Percentiles rank a stretch among this genome's conserved stretches.
Conservation (phyloP, 352 stramenopile species). For the Peronospora belbahrii region DNA sequence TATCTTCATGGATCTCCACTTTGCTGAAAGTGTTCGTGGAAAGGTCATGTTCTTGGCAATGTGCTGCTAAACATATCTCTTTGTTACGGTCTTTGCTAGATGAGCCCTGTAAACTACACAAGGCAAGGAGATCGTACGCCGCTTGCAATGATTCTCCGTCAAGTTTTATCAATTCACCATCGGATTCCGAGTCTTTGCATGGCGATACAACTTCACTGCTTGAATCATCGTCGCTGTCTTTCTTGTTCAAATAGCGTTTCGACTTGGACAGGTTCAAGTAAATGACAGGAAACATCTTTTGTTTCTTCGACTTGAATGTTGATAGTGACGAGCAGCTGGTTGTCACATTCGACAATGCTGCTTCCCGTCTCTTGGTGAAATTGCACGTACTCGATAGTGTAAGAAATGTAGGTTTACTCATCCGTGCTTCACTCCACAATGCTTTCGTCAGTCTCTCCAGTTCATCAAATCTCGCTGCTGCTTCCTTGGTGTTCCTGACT, state of each 20-base stretch:
- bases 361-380: conserved; percentile 5
- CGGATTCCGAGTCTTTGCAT: conserved; percentile 14
- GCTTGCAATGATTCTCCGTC: conserved; percentile 65
- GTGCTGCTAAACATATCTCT: not conserved
- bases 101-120: conserved; percentile 26
- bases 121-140: conserved; percentile 58
- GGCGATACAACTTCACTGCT: conserved; percentile 14
- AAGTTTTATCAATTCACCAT: conserved; percentile 31
- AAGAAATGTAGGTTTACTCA: conserved; percentile 41
- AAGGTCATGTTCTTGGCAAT: not conserved
- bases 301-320: conserved; percentile 37
- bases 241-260: conserved; percentile 37
- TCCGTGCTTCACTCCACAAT: conserved; percentile 49
- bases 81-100: conserved; percentile 9
- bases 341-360: conserved; percentile 21
- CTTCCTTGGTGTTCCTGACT: conserved; percentile 44
- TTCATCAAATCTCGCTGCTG: conserved; percentile 28
- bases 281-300: conserved; percentile 70
- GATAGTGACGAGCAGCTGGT: conserved; percentile 24
- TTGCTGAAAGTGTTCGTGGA: not conserved
- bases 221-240: conserved; percentile 8
- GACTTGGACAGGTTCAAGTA: conserved; percentile 73
- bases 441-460: conserved; percentile 46
- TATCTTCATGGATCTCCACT: not conserved
- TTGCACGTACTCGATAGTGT: conserved; percentile 64